These are phyloP conservation scores for Populus hybrid DNA, from an alignment of 441 rosid species.

Conservation along the genomic window DNA sequence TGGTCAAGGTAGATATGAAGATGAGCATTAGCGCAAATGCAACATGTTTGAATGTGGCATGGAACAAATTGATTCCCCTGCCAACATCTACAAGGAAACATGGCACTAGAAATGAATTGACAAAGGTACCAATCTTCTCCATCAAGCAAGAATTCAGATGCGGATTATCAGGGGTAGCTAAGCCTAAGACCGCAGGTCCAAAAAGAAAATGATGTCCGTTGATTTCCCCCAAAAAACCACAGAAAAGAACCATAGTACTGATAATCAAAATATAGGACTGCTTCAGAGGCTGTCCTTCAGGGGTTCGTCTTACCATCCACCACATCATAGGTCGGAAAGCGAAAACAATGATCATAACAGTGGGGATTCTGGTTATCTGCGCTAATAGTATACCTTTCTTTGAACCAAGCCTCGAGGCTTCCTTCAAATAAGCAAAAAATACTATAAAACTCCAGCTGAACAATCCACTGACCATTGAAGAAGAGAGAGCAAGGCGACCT, in stretches of 20 bases:
- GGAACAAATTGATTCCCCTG: slow-evolving; percentile 13
- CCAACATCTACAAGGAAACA: slow-evolving; percentile 38
- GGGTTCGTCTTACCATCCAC: slow-evolving; percentile 45
- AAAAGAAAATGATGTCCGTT: slow-evolving; percentile 25
- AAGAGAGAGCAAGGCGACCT: slow-evolving; percentile 48
- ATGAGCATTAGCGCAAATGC: slow-evolving; percentile 16
- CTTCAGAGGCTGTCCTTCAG: slow-evolving; percentile 46
- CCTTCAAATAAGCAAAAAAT: not conserved
- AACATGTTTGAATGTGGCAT: not conserved
- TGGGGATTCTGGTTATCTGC: slow-evolving; percentile 9
- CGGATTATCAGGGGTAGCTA: slow-evolving; percentile 36
- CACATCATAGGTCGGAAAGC: slow-evolving; percentile 33
- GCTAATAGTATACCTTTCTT: not conserved
- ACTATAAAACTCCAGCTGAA: slow-evolving; percentile 20
- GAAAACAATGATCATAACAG: slow-evolving; percentile 15
- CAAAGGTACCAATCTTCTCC: slow-evolving; percentile 35
- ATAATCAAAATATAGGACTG: slow-evolving; percentile 21
- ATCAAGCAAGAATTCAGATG: slow-evolving; percentile 32
- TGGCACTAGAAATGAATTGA: slow-evolving; percentile 35
- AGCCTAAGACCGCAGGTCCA: slow-evolving; percentile 35
- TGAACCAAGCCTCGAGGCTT: not conserved
- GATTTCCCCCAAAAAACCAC: slow-evolving; percentile 24
- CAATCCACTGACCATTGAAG: slow-evolving; percentile 39
- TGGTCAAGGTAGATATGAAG: slow-evolving; percentile 18
- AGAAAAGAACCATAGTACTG: slow-evolving; percentile 24